Percentiles rank a stretch among this genome's conserved stretches.
These are phyloP conservation scores for Crucihimalaya himalaica DNA, from an alignment of 345 rosid species.

Conservation along the genomic window DNA sequence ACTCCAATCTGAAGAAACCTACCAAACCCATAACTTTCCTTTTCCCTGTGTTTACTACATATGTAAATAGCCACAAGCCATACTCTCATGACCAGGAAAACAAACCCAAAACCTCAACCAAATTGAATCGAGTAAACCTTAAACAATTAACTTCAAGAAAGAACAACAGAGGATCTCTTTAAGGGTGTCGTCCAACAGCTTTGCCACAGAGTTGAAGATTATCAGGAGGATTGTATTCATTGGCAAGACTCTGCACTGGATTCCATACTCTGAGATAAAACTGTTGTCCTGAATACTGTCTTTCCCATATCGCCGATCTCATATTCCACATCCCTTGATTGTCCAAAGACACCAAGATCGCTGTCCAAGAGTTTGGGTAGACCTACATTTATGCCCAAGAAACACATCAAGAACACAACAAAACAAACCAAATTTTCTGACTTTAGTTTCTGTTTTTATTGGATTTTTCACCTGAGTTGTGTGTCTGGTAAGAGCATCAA, in stretches of 20 bases:
- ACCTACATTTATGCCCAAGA: slow-evolving; percentile 52
- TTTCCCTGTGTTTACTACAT: slow-evolving; percentile 3
- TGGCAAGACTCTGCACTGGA: slow-evolving; percentile 55
- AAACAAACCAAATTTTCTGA: neutral
- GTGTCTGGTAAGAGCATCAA: slow-evolving; percentile 75
- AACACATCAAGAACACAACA: neutral
- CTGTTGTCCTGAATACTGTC: slow-evolving; percentile 87
- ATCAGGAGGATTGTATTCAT: slow-evolving; percentile 74
- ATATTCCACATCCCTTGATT: slow-evolving; percentile 99
- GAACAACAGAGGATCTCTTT: slow-evolving; percentile 26
- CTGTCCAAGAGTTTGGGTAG: slow-evolving; percentile 84
- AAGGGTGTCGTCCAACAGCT: slow-evolving; percentile 59
- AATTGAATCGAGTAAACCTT: neutral
- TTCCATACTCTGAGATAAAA: slow-evolving; percentile 81
- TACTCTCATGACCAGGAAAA: slow-evolving; percentile 46
- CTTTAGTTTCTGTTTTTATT: too few species aligned
- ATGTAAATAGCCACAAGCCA: slow-evolving; percentile 37
- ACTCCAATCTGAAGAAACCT: slow-evolving; percentile 9
- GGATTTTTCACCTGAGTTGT: slow-evolving; percentile 67
- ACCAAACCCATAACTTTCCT: neutral
- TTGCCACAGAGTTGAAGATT: slow-evolving; percentile 82
- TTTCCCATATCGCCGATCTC: slow-evolving; percentile 88
- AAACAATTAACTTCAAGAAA: slow-evolving; percentile 1
- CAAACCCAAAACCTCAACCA: slow-evolving; percentile 5
- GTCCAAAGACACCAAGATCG: slow-evolving; percentile 76